A percentile compares a stretch with the other conserved stretches of the same genome.
Conservation (phyloP, 2,329 filamentous ascomycete species). For the Penicillium verrucosum region DNA sequence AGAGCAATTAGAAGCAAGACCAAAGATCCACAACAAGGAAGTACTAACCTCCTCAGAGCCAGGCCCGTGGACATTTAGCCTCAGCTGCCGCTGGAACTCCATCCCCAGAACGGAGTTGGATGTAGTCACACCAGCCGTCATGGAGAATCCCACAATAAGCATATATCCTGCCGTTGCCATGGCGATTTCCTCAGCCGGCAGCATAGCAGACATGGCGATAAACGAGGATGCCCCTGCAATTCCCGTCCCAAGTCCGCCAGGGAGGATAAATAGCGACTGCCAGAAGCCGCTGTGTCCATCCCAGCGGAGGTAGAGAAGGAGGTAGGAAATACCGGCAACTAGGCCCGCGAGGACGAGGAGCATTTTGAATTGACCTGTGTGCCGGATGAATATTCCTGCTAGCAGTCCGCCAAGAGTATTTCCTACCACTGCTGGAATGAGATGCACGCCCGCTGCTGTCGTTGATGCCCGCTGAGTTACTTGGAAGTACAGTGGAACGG, state of each 20-base stretch:
- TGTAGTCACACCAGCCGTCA: conserved; percentile 40
- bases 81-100: conserved; percentile 34
- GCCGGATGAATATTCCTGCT: conserved; percentile 56
- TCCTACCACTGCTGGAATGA: conserved; percentile 65
- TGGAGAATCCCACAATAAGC: conserved; percentile 44
- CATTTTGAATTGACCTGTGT: conserved; percentile 59
- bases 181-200: conserved; percentile 48
- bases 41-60: conserved; percentile 21
- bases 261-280: conserved; percentile 60
- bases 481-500: conserved; percentile 68
- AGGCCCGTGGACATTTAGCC: conserved; percentile 29
- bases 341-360: conserved; percentile 53
- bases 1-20: conserved; percentile 5
- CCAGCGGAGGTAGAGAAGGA: conserved; percentile 56
- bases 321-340: conserved; percentile 51
- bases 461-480: conserved; percentile 58
- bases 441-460: conserved; percentile 57
- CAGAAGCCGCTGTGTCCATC: conserved; percentile 55
- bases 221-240: conserved; percentile 48
- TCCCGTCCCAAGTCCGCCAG: conserved; percentile 53
- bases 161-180: conserved; percentile 51
- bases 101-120: conserved; percentile 39
- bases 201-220: conserved; percentile 48
- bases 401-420: conserved; percentile 63
- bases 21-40: too few relatives aligned